These are phyloP conservation scores for Saitozyma sp. DNA, from an alignment of 768 basidiomycete species.

Conservation along the genomic window DNA sequence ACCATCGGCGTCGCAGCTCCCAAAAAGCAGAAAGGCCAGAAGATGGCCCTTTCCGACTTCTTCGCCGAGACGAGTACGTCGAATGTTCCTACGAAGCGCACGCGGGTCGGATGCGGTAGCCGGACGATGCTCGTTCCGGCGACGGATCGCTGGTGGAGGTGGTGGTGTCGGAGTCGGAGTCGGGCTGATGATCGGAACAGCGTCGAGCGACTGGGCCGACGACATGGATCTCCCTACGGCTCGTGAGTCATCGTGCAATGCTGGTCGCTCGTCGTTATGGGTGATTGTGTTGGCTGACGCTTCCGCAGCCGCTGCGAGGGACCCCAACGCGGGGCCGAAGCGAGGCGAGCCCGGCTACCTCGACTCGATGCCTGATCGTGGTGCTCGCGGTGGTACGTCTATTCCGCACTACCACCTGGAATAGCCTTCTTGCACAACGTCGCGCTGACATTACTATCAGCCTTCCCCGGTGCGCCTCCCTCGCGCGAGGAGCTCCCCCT, in stretches of 20 bases:
- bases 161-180: background rate
- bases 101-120: background rate
- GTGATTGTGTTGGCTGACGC: conserved; percentile 1
- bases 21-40: conserved; percentile 79
- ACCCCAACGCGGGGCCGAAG: conserved; percentile 38
- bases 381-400: conserved; percentile 7
- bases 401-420: background rate
- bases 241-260: conserved; percentile 64
- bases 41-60: conserved; percentile 90
- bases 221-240: conserved; percentile 97
- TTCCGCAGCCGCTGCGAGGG: conserved; percentile 38
- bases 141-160: background rate
- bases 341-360: conserved; percentile 52
- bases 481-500: conserved; percentile 89
- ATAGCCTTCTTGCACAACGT: background rate
- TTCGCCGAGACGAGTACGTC: conserved; percentile 72
- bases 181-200: conserved; percentile 52
- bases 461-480: conserved; percentile 53
- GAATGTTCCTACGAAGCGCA: background rate
- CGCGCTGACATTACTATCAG: conserved; percentile 10
- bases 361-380: conserved; percentile 50
- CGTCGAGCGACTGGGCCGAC: conserved; percentile 95
- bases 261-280: conserved; percentile 1
- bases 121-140: background rate
- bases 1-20: conserved; percentile 61